Conservation (phyloP, 2,329 filamentous ascomycete genomes). For the Myrmaecium sp. region DNA sequence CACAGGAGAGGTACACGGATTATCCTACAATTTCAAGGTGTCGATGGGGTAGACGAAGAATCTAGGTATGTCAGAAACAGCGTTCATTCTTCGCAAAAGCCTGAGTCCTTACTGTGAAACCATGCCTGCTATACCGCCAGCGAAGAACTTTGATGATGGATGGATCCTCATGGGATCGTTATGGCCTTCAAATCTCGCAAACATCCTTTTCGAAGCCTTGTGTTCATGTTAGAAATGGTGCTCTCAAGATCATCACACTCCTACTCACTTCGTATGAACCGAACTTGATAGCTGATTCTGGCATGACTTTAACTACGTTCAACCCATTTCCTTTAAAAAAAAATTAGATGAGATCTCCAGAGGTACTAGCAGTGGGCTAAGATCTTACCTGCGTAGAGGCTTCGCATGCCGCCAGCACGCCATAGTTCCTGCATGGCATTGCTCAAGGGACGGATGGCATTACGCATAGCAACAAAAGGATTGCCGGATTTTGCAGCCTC, state of each 20-base stretch:
- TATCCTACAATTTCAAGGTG: slow-evolving; percentile 49
- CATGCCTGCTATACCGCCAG: slow-evolving; percentile 84
- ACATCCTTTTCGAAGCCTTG: slow-evolving; percentile 66
- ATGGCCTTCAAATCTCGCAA: slow-evolving; percentile 78
- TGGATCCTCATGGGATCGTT: slow-evolving; percentile 64
- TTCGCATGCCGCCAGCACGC: slow-evolving; percentile 69
- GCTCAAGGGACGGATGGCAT: slow-evolving; percentile 50
- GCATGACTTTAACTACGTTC: slow-evolving; percentile 96
- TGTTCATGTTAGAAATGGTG: slow-evolving; percentile 7
- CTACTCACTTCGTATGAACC: slow-evolving; percentile 67
- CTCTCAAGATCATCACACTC: neutral
- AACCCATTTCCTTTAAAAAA: slow-evolving; percentile 62
- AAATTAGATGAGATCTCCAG: neutral
- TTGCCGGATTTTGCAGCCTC: slow-evolving; percentile 55
- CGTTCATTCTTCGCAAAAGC: no score
- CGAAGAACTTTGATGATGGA: slow-evolving; percentile 73
- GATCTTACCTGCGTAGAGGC: slow-evolving; percentile 73
- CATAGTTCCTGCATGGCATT: slow-evolving; percentile 65
- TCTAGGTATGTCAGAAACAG: slow-evolving; percentile 25
- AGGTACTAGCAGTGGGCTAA: no score
- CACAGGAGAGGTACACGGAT: no score
- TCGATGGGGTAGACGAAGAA: slow-evolving; percentile 92
- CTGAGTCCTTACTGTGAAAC: slow-evolving; percentile 57
- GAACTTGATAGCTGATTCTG: slow-evolving; percentile 96
- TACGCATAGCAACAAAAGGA: slow-evolving; percentile 45